These are phyloP conservation scores for Suhomyces bokatorum DNA, from an alignment of 1,139 yeast species.

Conservation along the genomic window DNA sequence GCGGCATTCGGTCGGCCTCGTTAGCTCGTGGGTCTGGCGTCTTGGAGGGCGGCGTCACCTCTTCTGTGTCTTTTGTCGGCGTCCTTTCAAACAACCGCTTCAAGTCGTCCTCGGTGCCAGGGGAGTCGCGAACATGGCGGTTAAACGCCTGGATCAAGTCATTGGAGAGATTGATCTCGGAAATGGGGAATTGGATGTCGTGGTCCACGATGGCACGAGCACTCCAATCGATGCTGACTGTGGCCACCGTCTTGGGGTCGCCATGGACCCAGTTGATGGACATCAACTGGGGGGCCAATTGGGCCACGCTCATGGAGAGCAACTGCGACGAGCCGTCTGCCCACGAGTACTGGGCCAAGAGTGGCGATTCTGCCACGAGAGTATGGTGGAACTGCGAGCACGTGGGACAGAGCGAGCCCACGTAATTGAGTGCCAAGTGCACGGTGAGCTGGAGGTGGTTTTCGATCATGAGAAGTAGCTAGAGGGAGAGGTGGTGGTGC, in stretches of 20 bases:
- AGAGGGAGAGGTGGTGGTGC: neutral
- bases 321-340: constrained; percentile 8
- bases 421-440: constrained; percentile 27
- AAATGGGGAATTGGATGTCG: constrained; percentile 26
- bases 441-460: constrained; percentile 29
- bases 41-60: neutral
- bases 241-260: constrained; percentile 18
- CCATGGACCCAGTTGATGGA: constrained; percentile 20
- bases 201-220: constrained; percentile 18
- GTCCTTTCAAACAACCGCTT: constrained; percentile 10
- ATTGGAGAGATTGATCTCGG: constrained; percentile 24
- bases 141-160: constrained; percentile 29
- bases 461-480: constrained; percentile 15
- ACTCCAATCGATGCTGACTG: constrained; percentile 28
- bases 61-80: neutral
- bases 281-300: constrained; percentile 15
- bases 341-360: constrained; percentile 20
- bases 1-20: constrained; percentile 10
- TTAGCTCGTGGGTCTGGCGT: constrained; percentile 10
- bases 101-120: constrained; percentile 10
- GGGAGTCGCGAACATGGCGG: constrained; percentile 7
- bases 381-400: constrained; percentile 6
- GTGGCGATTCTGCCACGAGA: constrained; percentile 11
- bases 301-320: constrained; percentile 15
- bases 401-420: constrained; percentile 20